These are phyloP conservation scores for Chalara sp. DNA, from an alignment of 2,329 filamentous ascomycete genomes.

Conservation along the genomic window DNA sequence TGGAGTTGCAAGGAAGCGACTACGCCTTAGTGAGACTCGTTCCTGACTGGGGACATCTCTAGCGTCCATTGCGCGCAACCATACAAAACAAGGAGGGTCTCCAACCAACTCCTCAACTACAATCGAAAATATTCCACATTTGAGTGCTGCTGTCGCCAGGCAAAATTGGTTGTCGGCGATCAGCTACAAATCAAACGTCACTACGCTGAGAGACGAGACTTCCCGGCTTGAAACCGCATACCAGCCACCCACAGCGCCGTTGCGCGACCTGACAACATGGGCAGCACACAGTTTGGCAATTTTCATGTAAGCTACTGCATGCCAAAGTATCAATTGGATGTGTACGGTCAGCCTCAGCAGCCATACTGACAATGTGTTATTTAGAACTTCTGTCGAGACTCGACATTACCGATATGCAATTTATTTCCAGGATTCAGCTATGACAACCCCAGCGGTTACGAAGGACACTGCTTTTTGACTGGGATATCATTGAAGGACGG, in stretches of 20 bases:
- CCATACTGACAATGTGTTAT: slow-evolving; percentile 13
- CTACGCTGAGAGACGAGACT: too few species aligned
- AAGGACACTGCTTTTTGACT: slow-evolving; percentile 63
- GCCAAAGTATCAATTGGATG: slow-evolving; percentile 5
- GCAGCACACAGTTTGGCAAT: slow-evolving; percentile 44
- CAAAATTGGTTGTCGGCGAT: neutral
- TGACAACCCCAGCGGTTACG: slow-evolving; percentile 10
- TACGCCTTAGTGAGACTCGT: too few species aligned
- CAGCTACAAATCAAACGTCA: neutral
- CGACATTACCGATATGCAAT: slow-evolving; percentile 78
- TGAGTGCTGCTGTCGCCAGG: neutral
- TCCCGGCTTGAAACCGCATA: too few species aligned
- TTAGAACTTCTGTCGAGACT: slow-evolving; percentile 77
- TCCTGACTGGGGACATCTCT: too few species aligned
- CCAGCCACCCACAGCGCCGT: too few species aligned
- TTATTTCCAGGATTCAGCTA: slow-evolving; percentile 49
- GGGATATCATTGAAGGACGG: slow-evolving; percentile 67
- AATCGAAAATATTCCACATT: neutral
- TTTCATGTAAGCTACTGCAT: slow-evolving; percentile 39
- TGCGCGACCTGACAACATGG: slow-evolving; percentile 11
- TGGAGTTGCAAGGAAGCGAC: too few species aligned
- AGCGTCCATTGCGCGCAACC: too few species aligned
- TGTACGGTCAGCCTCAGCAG: neutral
- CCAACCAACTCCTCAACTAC: too few species aligned
- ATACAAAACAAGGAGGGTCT: too few species aligned